phyloP scores from a whole-genome alignment of 305 asterid species.

The Rubia balearica region DNA sequence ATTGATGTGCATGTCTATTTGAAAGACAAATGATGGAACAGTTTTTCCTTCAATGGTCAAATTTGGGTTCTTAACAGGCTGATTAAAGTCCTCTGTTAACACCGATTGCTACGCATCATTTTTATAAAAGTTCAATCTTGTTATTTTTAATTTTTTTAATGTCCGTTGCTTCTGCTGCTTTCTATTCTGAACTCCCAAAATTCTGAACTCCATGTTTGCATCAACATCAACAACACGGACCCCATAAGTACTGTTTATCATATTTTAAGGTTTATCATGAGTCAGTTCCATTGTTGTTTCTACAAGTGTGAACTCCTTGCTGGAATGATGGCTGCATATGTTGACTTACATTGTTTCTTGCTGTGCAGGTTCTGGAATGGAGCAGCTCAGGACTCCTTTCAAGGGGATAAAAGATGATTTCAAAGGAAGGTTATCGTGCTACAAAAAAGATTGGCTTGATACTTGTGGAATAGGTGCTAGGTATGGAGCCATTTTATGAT shows the following conservation, averaged over 20 bases:
- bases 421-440: slow-evolving; percentile 63
- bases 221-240: background rate
- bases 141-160: background rate
- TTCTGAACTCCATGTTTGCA: background rate
- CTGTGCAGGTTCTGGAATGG: slow-evolving; percentile 48
- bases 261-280: background rate
- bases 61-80: background rate
- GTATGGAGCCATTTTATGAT: slow-evolving; percentile 24
- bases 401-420: slow-evolving; percentile 54
- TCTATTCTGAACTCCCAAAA: background rate
- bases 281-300: slow-evolving; percentile 3
- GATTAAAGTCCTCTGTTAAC: background rate
- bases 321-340: slow-evolving; percentile 3
- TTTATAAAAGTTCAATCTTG: too few relatives aligned
- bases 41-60: background rate
- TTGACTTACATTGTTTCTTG: slow-evolving; percentile 13
- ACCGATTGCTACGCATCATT: background rate
- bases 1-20: slow-evolving; percentile 5
- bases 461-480: slow-evolving; percentile 58
- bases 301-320: slow-evolving; percentile 9
- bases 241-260: background rate
- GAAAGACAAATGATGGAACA: background rate
- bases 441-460: slow-evolving; percentile 73
- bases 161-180: background rate
- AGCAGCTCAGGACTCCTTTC: slow-evolving; percentile 47